Evolutionary conservation across 1,284 basidiomycete species (phyloP).

Genomic region (Ceratorhiza oryzae-sativae): DNA sequence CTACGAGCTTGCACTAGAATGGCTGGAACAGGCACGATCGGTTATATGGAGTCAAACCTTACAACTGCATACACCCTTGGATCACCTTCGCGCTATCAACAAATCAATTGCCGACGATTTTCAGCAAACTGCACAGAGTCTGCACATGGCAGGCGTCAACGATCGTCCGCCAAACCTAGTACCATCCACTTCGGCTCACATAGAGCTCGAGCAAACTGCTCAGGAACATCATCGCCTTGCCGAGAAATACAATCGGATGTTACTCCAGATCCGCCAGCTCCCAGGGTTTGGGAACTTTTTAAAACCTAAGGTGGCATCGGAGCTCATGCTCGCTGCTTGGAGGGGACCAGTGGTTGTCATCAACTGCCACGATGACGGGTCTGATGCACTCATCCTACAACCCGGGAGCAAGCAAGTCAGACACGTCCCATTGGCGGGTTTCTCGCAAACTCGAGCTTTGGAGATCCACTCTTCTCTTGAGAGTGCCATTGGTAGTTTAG

Average conservation of each 20-base stretch:
- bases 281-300: conserved; percentile 8
- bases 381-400: too few relatives aligned
- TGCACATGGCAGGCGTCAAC: neutral
- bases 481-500: too few relatives aligned
- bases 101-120: neutral
- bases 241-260: conserved; percentile 5
- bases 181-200: neutral
- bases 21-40: neutral
- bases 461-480: too few relatives aligned
- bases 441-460: too few relatives aligned
- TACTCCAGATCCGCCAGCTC: neutral
- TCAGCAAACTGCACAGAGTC: neutral
- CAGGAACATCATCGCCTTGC: conserved; percentile 10
- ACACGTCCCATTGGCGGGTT: too few relatives aligned
- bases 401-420: too few relatives aligned
- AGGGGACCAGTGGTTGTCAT: conserved; percentile 12
- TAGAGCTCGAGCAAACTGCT: neutral
- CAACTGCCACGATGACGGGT: conserved; percentile 11
- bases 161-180: neutral
- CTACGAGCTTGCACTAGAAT: neutral
- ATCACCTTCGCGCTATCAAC: neutral
- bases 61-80: neutral
- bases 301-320: too few relatives aligned
- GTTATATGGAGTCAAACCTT: neutral
- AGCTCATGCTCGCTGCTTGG: neutral